Conservation (phyloP, 1,139 yeast species). For the Scheffersomyces segobiensis region DNA sequence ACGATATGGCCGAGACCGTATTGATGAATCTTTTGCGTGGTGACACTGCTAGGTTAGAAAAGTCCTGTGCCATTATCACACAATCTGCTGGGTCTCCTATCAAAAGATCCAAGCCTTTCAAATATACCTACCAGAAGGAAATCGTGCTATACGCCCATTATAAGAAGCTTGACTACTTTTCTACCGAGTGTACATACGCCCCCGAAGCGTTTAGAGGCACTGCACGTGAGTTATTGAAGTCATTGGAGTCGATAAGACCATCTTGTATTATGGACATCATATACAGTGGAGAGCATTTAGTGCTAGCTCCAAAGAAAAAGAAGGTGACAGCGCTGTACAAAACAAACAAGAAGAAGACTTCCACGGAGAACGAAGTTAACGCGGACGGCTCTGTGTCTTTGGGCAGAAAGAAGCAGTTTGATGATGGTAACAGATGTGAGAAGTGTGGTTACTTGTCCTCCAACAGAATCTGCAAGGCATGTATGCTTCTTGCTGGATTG, state of each 20-base stretch:
- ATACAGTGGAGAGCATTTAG: conserved; percentile 88
- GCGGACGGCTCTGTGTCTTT: conserved; percentile 62
- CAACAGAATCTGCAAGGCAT: conserved; percentile 89
- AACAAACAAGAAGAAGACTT: conserved; percentile 18
- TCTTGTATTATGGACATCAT: conserved; percentile 93
- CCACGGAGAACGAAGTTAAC: conserved; percentile 50
- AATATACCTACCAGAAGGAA: conserved; percentile 94
- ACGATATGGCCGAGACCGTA: conserved; percentile 98
- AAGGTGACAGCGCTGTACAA: conserved; percentile 30
- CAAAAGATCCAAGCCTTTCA: conserved; percentile 92
- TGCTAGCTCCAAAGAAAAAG: conserved; percentile 57
- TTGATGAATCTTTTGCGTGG: conserved; percentile 93
- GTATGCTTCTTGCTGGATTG: conserved; percentile 81
- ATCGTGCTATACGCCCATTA: conserved; percentile 97
- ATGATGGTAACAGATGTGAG: conserved; percentile 75
- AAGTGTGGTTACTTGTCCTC: conserved; percentile 92
- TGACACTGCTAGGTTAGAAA: conserved; percentile 90
- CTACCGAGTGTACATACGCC: conserved; percentile 97
- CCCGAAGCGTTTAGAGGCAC: conserved; percentile 99
- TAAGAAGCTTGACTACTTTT: conserved; percentile 90
- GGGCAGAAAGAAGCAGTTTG: conserved; percentile 26
- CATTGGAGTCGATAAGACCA: conserved; percentile 86
- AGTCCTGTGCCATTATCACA: conserved; percentile 87
- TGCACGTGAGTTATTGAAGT: conserved; percentile 87
- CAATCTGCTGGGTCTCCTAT: conserved; percentile 76